Evolutionary conservation across 805 yeast genomes (phyloP).

Genomic region (Wickerhamomyces kurtzmanii): DNA sequence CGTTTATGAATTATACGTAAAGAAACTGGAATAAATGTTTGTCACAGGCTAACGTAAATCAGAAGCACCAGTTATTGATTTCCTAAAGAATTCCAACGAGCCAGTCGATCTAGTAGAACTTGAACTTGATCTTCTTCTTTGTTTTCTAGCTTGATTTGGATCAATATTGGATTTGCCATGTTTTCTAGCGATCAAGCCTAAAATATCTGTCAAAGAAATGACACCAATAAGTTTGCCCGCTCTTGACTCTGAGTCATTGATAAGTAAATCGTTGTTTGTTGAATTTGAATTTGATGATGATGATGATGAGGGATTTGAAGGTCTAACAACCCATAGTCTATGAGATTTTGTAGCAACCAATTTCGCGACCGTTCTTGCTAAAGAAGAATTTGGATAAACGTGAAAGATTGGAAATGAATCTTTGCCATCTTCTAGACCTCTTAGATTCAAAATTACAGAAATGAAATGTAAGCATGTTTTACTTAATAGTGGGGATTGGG

Average conservation of each 20-base stretch:
- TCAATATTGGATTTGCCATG: conserved; percentile 61
- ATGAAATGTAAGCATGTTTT: conserved; percentile 83
- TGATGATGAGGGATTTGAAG: conserved; percentile 19
- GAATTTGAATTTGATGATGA: conserved; percentile 8
- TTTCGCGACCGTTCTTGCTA: conserved; percentile 88
- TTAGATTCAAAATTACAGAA: conserved; percentile 71
- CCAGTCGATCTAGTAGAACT: conserved; percentile 18
- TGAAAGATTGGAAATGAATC: conserved; percentile 97
- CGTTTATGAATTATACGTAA: too few relatives aligned
- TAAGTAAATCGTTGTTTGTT: conserved; percentile 15
- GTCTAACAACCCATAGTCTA: conserved; percentile 77
- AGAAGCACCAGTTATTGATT: conserved; percentile 27
- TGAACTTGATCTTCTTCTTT: conserved; percentile 54
- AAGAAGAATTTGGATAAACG: conserved; percentile 67
- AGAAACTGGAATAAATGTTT: too few relatives aligned
- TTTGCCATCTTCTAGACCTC: conserved; percentile 91
- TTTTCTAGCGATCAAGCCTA: conserved; percentile 69
- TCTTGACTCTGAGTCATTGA: conserved; percentile 34
- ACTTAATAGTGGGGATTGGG: conserved; percentile 75
- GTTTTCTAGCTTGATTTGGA: conserved; percentile 82
- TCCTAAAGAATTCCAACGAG: conserved; percentile 31
- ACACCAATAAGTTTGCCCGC: conserved; percentile 88
- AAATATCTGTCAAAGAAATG: conserved; percentile 81
- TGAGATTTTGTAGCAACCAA: conserved; percentile 93
- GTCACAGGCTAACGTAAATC: too few relatives aligned